Percentiles rank a stretch among this genome's conserved stretches.
Conservation (phyloP, 176 grass and related monocot species). For the Zizania latifolia region DNA sequence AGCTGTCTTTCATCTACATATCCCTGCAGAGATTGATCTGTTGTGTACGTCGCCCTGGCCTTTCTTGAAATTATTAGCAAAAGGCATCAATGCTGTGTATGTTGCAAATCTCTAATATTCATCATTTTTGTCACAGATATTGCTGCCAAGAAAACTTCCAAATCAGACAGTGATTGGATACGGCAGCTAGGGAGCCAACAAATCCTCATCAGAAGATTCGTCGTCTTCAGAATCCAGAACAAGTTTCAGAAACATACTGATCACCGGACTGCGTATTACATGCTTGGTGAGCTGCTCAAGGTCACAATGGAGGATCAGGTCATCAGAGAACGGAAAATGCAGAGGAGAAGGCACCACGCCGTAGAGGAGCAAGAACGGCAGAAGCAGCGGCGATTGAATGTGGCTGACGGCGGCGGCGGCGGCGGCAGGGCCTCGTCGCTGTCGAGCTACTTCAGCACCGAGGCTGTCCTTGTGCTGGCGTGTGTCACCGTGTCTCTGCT, state of each 20-base stretch:
- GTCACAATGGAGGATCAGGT: neutral
- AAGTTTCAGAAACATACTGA: neutral
- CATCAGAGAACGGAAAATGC: neutral
- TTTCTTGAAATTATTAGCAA: neutral
- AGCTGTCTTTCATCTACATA: neutral
- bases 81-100: neutral
- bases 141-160: neutral
- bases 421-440: neutral
- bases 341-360: neutral
- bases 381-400: neutral
- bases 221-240: neutral
- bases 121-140: neutral
- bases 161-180: neutral
- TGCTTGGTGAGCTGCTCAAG: neutral
- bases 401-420: neutral
- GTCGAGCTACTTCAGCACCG: slow-evolving; percentile 29
- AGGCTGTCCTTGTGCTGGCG: slow-evolving; percentile 35
- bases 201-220: neutral
- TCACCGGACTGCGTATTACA: neutral
- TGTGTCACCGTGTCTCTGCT: slow-evolving; percentile 50
- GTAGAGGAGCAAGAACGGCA: neutral
- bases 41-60: neutral
- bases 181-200: neutral
- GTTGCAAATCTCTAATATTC: neutral
- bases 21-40: neutral